phyloP scores from a whole-genome alignment of 345 rosid species.

The Mangifera indica region DNA sequence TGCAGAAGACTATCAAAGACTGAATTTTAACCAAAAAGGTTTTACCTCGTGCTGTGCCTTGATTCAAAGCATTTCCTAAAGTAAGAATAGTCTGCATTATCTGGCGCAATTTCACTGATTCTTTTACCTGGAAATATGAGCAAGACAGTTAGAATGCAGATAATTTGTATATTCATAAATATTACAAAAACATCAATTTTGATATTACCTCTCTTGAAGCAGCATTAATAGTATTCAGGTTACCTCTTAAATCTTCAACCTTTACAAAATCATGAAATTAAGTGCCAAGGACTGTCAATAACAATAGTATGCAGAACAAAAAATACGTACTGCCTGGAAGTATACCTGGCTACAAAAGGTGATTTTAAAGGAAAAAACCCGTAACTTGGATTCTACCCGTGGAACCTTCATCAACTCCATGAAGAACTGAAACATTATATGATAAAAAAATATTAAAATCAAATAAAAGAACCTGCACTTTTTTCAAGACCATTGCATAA shows the following conservation, averaged over 20 bases:
- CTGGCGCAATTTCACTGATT: constrained; percentile 87
- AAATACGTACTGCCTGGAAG: constrained; percentile 16
- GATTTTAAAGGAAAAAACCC: constrained; percentile 92
- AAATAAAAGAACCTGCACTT: constrained; percentile 16
- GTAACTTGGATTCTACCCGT: constrained; percentile 87
- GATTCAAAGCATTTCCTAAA: constrained; percentile 95
- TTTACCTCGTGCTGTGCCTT: constrained; percentile 95
- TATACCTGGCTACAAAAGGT: constrained; percentile 85
- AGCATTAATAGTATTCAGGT: constrained; percentile 64
- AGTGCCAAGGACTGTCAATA: constrained; percentile 13
- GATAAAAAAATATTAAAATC: constrained; percentile 26
- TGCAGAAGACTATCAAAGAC: neutral
- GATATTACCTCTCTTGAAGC: constrained; percentile 76
- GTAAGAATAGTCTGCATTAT: constrained; percentile 97
- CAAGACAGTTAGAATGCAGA: constrained; percentile 23
- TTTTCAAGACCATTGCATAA: constrained; percentile 12
- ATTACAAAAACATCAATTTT: constrained; percentile 6
- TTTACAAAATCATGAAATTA: constrained; percentile 29
- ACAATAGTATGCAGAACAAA: constrained; percentile 10
- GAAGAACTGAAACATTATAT: constrained; percentile 67
- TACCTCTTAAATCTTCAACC: constrained; percentile 76
- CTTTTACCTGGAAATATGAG: constrained; percentile 69
- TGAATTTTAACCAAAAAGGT: constrained; percentile 7
- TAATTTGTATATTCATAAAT: constrained; percentile 15
- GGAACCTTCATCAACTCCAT: constrained; percentile 95